phyloP scores from a whole-genome alignment of 768 basidiomycete species.

The Rhizopogon rudus region DNA sequence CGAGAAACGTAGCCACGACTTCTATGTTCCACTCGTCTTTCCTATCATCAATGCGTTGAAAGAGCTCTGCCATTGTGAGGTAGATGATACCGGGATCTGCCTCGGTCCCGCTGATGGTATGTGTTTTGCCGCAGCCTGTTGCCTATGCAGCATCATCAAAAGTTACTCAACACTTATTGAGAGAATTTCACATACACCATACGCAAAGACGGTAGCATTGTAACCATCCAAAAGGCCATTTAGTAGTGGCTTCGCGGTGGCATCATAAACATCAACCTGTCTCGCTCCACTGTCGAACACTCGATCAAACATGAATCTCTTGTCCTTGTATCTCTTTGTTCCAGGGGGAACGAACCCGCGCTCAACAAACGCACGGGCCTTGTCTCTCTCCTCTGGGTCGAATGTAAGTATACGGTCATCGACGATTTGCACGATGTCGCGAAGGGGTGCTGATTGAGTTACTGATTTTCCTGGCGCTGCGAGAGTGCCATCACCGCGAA shows the following conservation, averaged over 20 bases:
- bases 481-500: constrained; percentile 84
- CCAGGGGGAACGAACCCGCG: constrained; percentile 82
- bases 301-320: constrained; percentile 93
- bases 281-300: constrained; percentile 80
- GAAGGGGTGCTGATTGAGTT: constrained; percentile 51
- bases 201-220: constrained; percentile 97
- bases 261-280: constrained; percentile 85
- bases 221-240: constrained; percentile 87
- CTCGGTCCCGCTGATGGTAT: constrained; percentile 94
- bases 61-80: constrained; percentile 95
- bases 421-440: constrained; percentile 81
- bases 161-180: neutral
- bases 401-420: constrained; percentile 96
- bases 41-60: constrained; percentile 86
- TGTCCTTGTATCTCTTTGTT: constrained; percentile 93
- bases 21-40: constrained; percentile 82
- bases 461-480: constrained; percentile 57
- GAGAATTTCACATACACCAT: constrained; percentile 66
- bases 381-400: constrained; percentile 91
- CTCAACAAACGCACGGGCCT: constrained; percentile 72
- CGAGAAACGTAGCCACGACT: constrained; percentile 91
- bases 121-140: constrained; percentile 99
- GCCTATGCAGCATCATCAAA: constrained; percentile 51
- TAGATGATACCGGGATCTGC: constrained; percentile 91
- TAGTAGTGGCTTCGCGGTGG: constrained; percentile 82